Conservation (phyloP, 78 protist species). For the slime mould (Dictyostelium discoideum) region DNA sequence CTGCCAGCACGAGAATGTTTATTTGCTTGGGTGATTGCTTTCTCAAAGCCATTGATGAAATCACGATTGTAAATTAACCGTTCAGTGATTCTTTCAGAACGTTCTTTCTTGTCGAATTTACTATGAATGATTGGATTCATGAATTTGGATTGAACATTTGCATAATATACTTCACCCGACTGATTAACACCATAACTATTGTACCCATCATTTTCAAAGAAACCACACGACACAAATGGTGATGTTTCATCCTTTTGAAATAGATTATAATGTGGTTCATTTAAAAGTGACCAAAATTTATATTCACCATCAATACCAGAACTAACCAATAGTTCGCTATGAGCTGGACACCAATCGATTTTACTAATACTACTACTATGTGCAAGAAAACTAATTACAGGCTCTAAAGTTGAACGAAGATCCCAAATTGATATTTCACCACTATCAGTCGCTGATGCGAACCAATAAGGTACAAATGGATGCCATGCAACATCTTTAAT, state of each 20-base stretch:
- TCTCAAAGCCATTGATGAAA: constrained; percentile 64
- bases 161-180: constrained; percentile 30
- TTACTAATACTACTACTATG: constrained; percentile 38
- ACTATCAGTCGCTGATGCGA: constrained; percentile 27
- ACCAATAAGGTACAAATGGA: constrained; percentile 75
- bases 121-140: constrained; percentile 45
- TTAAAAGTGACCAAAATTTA: constrained; percentile 46
- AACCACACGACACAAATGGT: constrained; percentile 46
- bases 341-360: constrained; percentile 68
- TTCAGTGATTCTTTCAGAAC: constrained; percentile 35
- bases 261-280: constrained; percentile 60
- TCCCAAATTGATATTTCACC: constrained; percentile 62
- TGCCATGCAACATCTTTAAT: constrained; percentile 61
- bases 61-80: constrained; percentile 68
- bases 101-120: constrained; percentile 42
- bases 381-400: constrained; percentile 27
- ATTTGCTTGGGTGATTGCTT: constrained; percentile 52
- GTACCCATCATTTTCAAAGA: constrained; percentile 62
- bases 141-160: constrained; percentile 35
- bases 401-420: constrained; percentile 37
- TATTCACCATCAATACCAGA: constrained; percentile 38
- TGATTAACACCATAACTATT: constrained; percentile 48
- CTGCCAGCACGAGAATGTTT: constrained; percentile 44
- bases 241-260: constrained; percentile 49
- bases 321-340: constrained; percentile 48